phyloP scores from a whole-genome alignment of 306 rosid genomes.

The Fragaria vesca region DNA sequence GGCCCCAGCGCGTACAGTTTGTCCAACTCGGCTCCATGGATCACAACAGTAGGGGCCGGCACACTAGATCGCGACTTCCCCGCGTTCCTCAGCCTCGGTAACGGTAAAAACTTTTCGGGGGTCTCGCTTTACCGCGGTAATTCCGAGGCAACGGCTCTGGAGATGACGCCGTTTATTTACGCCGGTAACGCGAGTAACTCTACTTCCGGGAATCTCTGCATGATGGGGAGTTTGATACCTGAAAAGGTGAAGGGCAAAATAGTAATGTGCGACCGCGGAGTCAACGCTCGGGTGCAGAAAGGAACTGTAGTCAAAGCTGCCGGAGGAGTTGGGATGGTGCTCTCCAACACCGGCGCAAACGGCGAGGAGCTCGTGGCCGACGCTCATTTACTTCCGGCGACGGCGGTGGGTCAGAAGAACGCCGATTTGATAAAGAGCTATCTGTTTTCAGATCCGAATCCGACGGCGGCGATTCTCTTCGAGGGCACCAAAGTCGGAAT shows the following conservation, averaged over 20 bases:
- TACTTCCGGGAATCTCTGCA: constrained; percentile 42
- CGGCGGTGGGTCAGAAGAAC: constrained; percentile 46
- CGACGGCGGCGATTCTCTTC: constrained; percentile 49
- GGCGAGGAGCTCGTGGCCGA: constrained; percentile 81
- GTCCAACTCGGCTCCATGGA: constrained; percentile 84
- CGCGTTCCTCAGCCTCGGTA: constrained; percentile 54
- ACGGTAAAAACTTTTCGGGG: constrained; percentile 62
- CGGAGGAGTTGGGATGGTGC: constrained; percentile 77
- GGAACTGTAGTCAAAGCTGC: constrained; percentile 59
- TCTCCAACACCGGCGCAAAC: constrained; percentile 38
- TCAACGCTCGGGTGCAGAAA: constrained; percentile 47
- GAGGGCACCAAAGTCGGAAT: constrained; percentile 57
- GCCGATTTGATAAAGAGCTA: constrained; percentile 46
- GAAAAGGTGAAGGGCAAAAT: constrained; percentile 64
- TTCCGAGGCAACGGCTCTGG: constrained; percentile 14
- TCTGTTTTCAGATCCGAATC: constrained; percentile 40
- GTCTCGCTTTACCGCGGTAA: constrained; percentile 51
- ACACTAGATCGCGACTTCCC: constrained; percentile 88
- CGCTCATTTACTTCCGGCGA: constrained; percentile 58
- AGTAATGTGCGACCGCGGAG: constrained; percentile 72
- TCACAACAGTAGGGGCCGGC: constrained; percentile 86
- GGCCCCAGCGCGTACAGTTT: constrained; percentile 50
- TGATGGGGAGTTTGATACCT: constrained; percentile 43
- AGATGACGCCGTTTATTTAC: constrained; percentile 42
- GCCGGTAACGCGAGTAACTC: constrained; percentile 54